Base-by-base conservation (phyloP, 1,284 basidiomycete genomes). In the Salmacisia buchloeana region DNA sequence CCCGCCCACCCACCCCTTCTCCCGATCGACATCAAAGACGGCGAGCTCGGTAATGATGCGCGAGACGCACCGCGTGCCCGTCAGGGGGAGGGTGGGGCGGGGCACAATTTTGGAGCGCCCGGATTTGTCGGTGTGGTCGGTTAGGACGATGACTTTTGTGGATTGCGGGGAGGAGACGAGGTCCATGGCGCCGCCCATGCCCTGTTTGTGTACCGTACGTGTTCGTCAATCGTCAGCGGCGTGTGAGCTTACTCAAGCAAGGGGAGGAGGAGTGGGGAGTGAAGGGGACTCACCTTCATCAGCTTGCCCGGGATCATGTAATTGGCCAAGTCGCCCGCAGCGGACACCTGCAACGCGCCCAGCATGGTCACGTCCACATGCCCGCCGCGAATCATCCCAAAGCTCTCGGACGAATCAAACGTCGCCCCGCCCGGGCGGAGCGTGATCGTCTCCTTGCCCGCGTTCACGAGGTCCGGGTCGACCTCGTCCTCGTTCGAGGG, bases 381-480 rank as follows among this genome's bases (percentile, higher is more conserved):
- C 3, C 63, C 63, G n/a, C 63, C 63, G n/a, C 63, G 58, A 29
- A 63, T 61, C 63, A 59, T 59, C 6, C 56, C 57, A 56, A 63
- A 63, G 41, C 46, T 54, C 49, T 57, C 58, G 21, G 63, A 23
- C 34, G 46, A 54, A 31, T 63, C 63, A 41, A 63, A 63, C 15
- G 58, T 56, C 4, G 63, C 45, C 15, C 45, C 63, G 18, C 63
- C 60, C 12, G 62, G 54, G 21, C 58, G 52, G 15, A 70, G 59
- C 4, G 65, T 65, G 21, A 72, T 62, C 6, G 71, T 72, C 46
- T 72, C 71, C 61, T 73, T 73, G 5, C 71, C 71, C 3, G 71
- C 71, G 58, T 94, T 94, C 77, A 94, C 91, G 69, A 94, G 85
- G 76, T 94, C 92, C 89, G 90, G 86, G 80, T 96, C 92, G n/a